These are phyloP conservation scores for Talinum fruticosum DNA, from an alignment of 148 eudicot genomes.

Conservation along the genomic window DNA sequence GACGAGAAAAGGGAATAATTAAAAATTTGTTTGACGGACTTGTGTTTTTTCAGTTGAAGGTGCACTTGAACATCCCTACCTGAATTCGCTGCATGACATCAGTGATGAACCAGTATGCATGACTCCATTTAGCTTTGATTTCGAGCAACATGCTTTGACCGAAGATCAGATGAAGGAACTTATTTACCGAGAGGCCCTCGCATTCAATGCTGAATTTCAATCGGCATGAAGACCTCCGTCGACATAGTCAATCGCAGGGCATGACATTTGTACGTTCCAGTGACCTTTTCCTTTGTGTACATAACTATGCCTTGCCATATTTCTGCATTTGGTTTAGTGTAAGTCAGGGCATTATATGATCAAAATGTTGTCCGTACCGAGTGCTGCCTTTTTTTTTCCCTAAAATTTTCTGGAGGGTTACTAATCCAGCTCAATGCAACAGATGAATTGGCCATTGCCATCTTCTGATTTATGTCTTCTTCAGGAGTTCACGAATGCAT, in stretches of 20 bases:
- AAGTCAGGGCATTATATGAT: slow-evolving; percentile 27
- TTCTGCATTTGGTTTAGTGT: slow-evolving; percentile 14
- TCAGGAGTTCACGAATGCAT: too few relatives aligned
- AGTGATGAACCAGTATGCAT: slow-evolving; percentile 79
- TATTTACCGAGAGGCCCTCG: neutral
- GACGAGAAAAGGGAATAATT: too few relatives aligned
- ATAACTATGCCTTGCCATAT: slow-evolving; percentile 19
- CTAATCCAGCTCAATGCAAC: too few relatives aligned
- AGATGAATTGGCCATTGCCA: too few relatives aligned
- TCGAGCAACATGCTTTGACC: slow-evolving; percentile 77
- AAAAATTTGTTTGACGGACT: neutral
- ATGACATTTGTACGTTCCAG: too few relatives aligned
- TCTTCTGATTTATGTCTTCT: too few relatives aligned
- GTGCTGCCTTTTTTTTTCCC: too few relatives aligned
- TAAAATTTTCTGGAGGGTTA: too few relatives aligned
- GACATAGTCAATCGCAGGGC: too few relatives aligned
- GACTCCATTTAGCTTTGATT: slow-evolving; percentile 78
- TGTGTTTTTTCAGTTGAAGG: neutral
- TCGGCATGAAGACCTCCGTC: too few relatives aligned
- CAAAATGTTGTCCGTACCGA: slow-evolving; percentile 8
- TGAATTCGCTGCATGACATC: slow-evolving; percentile 27
- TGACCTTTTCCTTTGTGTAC: slow-evolving; percentile 14
- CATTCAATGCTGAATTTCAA: neutral
- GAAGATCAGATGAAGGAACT: slow-evolving; percentile 94
- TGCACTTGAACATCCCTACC: neutral